These are phyloP conservation scores for Ophiostoma sp. DNA, from an alignment of 2,329 filamentous ascomycete species.

Conservation along the genomic window DNA sequence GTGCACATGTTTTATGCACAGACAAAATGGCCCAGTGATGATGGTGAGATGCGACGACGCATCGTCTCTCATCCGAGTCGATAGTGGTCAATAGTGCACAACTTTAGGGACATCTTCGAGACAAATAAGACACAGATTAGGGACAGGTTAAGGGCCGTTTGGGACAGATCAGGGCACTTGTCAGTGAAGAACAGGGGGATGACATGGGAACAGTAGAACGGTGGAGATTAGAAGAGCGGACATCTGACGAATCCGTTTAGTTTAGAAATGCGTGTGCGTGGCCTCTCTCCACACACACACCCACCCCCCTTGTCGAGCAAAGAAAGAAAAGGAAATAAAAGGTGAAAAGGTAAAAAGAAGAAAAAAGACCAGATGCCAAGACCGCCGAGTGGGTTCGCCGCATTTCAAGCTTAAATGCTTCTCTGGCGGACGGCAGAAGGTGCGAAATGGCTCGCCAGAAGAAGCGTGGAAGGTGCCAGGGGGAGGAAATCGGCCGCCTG, in stretches of 20 bases:
- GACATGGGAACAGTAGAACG: not conserved
- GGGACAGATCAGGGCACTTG: not conserved
- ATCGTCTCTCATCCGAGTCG: not conserved
- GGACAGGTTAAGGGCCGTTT: not conserved
- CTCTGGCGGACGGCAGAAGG: conserved; percentile 15
- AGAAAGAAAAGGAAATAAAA: not conserved
- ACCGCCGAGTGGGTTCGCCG: conserved; percentile 32
- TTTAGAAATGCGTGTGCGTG: conserved; percentile 15
- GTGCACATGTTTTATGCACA: not conserved
- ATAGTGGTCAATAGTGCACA: conserved; percentile 1
- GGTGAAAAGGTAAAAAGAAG: not conserved
- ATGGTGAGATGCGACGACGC: not conserved
- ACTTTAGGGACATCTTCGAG: not conserved
- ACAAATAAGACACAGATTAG: not conserved
- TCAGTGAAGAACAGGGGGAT: not conserved
- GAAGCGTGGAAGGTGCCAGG: not conserved
- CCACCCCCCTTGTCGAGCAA: not conserved
- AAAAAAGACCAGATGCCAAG: conserved; percentile 25
- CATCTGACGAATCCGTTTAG: conserved; percentile 15
- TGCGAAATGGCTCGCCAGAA: not conserved
- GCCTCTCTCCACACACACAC: not conserved
- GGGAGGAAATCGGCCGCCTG: not conserved
- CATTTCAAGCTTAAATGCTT: conserved; percentile 34
- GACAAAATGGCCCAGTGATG: not conserved
- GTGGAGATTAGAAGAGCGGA: conserved; percentile 12